Percentiles rank a stretch among this genome's conserved stretches.
Conservation (phyloP, 345 rosid species). For the Durio zibethinus region DNA sequence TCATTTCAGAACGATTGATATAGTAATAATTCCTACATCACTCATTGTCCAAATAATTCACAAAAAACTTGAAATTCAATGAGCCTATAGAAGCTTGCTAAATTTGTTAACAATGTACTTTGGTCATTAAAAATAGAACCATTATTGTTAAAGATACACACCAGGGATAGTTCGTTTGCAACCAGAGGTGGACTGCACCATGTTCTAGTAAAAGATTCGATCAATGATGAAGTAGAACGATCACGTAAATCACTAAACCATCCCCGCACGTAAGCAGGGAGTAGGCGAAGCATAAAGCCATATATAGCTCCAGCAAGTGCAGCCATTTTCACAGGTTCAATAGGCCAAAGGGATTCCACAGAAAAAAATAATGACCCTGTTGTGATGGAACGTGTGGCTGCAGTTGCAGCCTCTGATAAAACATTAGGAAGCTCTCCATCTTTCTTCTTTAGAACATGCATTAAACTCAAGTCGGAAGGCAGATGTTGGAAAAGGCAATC, state of each 20-base stretch:
- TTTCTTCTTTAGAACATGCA: conserved; percentile 67
- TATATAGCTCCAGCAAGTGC: conserved; percentile 80
- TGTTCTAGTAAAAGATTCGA: conserved; percentile 80
- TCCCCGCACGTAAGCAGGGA: conserved; percentile 91
- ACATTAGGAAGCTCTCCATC: conserved; percentile 57
- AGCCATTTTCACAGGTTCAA: conserved; percentile 59
- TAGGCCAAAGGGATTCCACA: conserved; percentile 84
- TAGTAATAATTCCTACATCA: background rate
- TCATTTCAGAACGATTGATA: background rate
- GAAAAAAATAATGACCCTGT: conserved; percentile 61
- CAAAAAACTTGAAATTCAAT: background rate
- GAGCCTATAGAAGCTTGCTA: background rate
- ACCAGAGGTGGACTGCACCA: conserved; percentile 94
- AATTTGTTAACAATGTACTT: background rate
- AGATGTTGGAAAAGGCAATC: conserved; percentile 94
- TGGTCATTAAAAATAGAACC: background rate
- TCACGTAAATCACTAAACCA: conserved; percentile 91
- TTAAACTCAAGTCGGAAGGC: conserved; percentile 52
- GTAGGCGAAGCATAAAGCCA: conserved; percentile 80
- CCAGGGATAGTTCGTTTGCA: conserved; percentile 85
- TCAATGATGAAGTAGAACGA: conserved; percentile 56
- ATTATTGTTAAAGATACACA: conserved; percentile 26
- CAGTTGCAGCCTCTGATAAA: conserved; percentile 60
- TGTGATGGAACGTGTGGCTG: conserved; percentile 59
- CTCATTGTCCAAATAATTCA: background rate